Evolutionary conservation across 164 flowering plant genomes (phyloP).

Genomic region (Chimonanthus salicifolius): DNA sequence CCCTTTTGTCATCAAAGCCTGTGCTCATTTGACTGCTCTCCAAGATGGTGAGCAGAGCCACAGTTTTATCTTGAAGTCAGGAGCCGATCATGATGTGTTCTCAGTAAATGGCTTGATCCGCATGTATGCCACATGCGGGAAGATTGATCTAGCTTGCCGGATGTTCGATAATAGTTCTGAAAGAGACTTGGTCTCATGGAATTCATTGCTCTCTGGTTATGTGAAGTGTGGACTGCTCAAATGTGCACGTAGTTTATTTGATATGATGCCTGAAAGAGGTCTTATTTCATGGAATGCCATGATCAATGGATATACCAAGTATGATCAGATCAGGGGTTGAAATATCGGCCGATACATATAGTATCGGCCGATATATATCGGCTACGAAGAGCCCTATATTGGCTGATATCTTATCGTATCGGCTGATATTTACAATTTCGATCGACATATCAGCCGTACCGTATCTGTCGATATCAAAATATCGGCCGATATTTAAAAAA

Average conservation of each 20-base stretch:
- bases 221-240: slow-evolving; percentile 1
- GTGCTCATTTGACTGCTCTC: slow-evolving; percentile 8
- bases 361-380: too few species aligned
- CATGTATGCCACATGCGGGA: slow-evolving; percentile 11
- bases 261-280: slow-evolving; percentile 11
- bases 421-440: too few species aligned
- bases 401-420: too few species aligned
- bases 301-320: slow-evolving; percentile 8
- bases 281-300: slow-evolving; percentile 14
- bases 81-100: slow-evolving; percentile 7
- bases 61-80: slow-evolving; percentile 8
- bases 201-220: slow-evolving; percentile 13
- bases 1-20: slow-evolving; percentile 15
- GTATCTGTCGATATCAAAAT: too few species aligned
- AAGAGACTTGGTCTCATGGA: slow-evolving; percentile 14
- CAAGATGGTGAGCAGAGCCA: slow-evolving; percentile 13
- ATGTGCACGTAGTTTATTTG: slow-evolving; percentile 3
- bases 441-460: too few species aligned
- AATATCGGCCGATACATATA: too few species aligned
- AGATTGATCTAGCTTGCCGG: slow-evolving; percentile 4
- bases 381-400: too few species aligned
- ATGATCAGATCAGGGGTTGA: too few species aligned
- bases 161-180: slow-evolving; percentile 4
- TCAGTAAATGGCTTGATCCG: slow-evolving; percentile 10
- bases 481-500: too few species aligned